These are phyloP conservation scores for Ascochyta clinopodiicola DNA, from an alignment of 2,329 filamentous ascomycete genomes.

Conservation along the genomic window DNA sequence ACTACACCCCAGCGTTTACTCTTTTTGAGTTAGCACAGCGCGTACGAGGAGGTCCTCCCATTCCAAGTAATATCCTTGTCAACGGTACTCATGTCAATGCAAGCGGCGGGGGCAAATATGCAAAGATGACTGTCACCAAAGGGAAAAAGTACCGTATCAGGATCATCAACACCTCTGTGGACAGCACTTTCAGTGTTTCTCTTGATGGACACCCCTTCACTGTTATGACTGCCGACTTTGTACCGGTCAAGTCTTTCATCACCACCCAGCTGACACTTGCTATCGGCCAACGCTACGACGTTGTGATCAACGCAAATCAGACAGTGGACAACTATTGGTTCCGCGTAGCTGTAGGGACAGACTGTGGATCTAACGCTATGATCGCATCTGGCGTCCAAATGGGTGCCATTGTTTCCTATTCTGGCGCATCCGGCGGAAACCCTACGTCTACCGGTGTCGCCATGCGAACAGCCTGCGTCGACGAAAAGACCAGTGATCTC, in stretches of 20 bases:
- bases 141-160: conserved; percentile 64
- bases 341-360: conserved; percentile 48
- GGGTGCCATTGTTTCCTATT: conserved; percentile 52
- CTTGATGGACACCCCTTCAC: conserved; percentile 51
- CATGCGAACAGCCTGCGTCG: conserved; percentile 47
- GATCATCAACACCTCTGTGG: conserved; percentile 61
- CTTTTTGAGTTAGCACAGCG: conserved; percentile 41
- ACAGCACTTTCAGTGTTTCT: conserved; percentile 42
- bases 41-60: conserved; percentile 44
- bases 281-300: conserved; percentile 55
- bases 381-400: conserved; percentile 38
- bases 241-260: conserved; percentile 50
- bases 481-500: conserved; percentile 44
- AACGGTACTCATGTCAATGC: conserved; percentile 63
- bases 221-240: conserved; percentile 53
- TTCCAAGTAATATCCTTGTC: conserved; percentile 56
- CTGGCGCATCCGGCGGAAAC: conserved; percentile 39
- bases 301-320: conserved; percentile 55
- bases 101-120: conserved; percentile 48
- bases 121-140: conserved; percentile 39
- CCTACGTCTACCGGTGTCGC: conserved; percentile 45
- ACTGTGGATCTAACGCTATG: conserved; percentile 39
- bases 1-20: conserved; percentile 50
- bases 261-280: conserved; percentile 45
- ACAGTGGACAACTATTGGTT: conserved; percentile 56